A percentile compares a stretch with the other conserved stretches of the same genome.
Evolutionary conservation across 805 yeast species (phyloP).

Genomic region (Starmerella gropengiesseri): DNA sequence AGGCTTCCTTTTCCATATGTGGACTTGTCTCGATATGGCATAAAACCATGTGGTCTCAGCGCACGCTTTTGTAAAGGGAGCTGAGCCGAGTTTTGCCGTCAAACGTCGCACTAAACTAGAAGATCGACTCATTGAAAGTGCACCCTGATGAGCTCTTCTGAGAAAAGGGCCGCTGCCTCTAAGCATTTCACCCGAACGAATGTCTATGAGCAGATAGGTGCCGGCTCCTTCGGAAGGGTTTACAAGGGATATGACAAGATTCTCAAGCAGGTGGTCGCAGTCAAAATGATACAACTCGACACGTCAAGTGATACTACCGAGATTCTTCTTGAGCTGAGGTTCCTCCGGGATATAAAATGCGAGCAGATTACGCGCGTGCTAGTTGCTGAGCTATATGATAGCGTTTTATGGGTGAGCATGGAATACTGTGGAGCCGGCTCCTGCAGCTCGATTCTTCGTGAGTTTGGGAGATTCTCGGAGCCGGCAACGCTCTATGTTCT

Average conservation of each 20-base stretch:
- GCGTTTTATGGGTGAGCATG: conserved; percentile 80
- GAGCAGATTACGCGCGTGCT: conserved; percentile 55
- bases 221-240: conserved; percentile 26
- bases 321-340: conserved; percentile 65
- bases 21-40: too few relatives aligned
- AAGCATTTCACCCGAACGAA: neutral
- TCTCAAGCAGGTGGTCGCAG: conserved; percentile 50
- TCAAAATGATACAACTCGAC: conserved; percentile 79
- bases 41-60: too few relatives aligned
- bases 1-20: too few relatives aligned
- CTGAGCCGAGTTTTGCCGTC: too few relatives aligned
- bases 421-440: conserved; percentile 95
- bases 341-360: conserved; percentile 56
- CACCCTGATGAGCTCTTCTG: too few relatives aligned
- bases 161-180: neutral
- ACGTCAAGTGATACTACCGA: conserved; percentile 59
- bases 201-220: conserved; percentile 21
- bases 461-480: conserved; percentile 46
- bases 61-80: too few relatives aligned
- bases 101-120: too few relatives aligned
- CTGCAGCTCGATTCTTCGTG: conserved; percentile 55
- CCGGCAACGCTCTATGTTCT: conserved; percentile 50
- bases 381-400: conserved; percentile 53
- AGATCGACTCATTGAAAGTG: too few relatives aligned
- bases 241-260: conserved; percentile 27